Evolutionary conservation across 2,329 filamentous ascomycete species (phyloP), one percentile per base, ranked within the genome.

Genomic region (Colletotrichum viniferum): DNA sequence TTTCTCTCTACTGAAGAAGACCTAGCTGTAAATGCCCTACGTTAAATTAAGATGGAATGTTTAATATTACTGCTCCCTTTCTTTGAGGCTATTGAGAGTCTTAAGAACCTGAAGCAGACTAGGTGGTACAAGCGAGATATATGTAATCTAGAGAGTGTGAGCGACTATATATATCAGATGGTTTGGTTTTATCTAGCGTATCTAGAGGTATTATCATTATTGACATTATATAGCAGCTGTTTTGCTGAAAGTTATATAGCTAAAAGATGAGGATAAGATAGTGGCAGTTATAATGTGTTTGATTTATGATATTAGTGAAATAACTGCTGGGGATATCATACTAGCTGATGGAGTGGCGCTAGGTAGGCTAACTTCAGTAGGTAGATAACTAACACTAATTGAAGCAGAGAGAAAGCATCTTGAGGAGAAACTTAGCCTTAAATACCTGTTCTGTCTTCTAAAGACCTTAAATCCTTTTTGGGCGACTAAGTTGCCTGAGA

Each of bases 161-260:
- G 58, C 66, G 61, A 74, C 36, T 66, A 74, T 8, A 74, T 74
- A 43, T 74, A 74, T 58, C 43, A 43, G n/a, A 74, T 74, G 71
- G 61, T 36, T 26, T 62, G 56, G 71, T 52, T 61, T 28, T 67
- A 36, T 10, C 16, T 69, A 4, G 60, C 38, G 18, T 34, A 70
- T 32, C 71, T 34, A 30, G 34, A 67, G 60, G 65, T 70, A 65
- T n/a, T 8, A 10, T 56, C 14, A 43, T 48, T 36, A 48, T 28
- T 24, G 14, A 4, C 60, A 52, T 21, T 55, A 21, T 24, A 7
- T 32, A 18, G 56, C n/a, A 36, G 16, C 43, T 3, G 24, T 61
- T 28, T n/a, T 3, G 9, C 55, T 69, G n/a, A 69, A 14, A 55
- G 34, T 28, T 30, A 32, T 16, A 9, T 64, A 63, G 58, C 58